Conservation (phyloP, 176 grass and related monocot species). For the Olyra latifolia region DNA sequence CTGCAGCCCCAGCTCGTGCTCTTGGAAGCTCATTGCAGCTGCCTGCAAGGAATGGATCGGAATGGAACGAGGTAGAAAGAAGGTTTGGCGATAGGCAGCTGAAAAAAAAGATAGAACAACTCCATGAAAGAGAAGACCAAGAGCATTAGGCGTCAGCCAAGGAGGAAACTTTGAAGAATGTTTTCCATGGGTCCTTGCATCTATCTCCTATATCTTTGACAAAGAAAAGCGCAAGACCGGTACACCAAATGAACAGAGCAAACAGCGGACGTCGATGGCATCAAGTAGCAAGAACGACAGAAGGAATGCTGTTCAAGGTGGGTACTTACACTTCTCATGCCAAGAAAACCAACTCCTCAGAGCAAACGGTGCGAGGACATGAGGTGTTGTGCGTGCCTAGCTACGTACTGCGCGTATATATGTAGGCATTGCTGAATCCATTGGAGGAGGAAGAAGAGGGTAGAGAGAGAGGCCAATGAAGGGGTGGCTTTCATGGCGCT, state of each 20-base stretch:
- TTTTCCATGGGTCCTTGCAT: neutral
- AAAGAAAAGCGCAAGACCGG: no score
- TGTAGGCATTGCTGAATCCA: neutral
- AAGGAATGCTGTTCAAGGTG: neutral
- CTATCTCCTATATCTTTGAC: neutral
- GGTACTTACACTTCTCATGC: conserved; percentile 26
- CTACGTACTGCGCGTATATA: neutral
- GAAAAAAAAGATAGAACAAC: neutral
- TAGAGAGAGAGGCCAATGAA: no score
- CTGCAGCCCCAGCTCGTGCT: conserved; percentile 7
- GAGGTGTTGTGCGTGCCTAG: neutral
- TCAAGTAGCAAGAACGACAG: neutral
- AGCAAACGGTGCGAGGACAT: neutral
- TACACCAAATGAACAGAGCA: neutral
- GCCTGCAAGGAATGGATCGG: neutral
- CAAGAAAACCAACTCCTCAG: neutral
- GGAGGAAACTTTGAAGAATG: neutral
- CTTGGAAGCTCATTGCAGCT: conserved; percentile 22
- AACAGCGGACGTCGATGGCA: neutral
- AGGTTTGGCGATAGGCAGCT: neutral
- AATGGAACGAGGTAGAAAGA: neutral
- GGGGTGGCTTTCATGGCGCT: no score
- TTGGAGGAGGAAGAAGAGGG: neutral
- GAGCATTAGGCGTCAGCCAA: neutral
- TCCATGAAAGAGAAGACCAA: neutral